Percentiles rank a stretch among this genome's conserved stretches.
Conservation (phyloP, 139 green algal species). For the Ostreobium quekettii region DNA sequence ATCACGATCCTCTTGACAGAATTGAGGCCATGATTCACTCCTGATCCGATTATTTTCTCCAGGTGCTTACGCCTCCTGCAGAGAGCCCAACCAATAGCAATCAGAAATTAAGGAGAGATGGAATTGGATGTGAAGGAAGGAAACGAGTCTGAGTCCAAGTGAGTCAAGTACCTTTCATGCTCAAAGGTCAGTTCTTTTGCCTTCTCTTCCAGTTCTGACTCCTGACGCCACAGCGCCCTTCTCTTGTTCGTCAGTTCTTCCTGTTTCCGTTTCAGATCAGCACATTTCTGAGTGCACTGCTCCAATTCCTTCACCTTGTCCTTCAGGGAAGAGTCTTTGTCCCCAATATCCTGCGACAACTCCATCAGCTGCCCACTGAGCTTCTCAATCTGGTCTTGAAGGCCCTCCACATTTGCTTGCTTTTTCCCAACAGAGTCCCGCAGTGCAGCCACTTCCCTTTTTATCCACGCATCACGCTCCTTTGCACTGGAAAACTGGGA, state of each 20-base stretch:
- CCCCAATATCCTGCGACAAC: constrained; percentile 25
- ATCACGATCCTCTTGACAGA: constrained; percentile 44
- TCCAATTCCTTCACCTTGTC: not conserved
- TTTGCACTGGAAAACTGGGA: constrained; percentile 46
- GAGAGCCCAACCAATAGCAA: not conserved
- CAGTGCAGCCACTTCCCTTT: constrained; percentile 45
- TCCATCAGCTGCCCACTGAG: constrained; percentile 26
- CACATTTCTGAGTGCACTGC: not conserved
- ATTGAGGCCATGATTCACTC: constrained; percentile 22
- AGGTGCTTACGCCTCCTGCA: constrained; percentile 4
- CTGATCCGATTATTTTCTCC: constrained; percentile 14
- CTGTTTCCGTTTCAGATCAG: not conserved
- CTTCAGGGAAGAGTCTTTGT: constrained; percentile 1
- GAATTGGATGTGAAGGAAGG: not conserved
- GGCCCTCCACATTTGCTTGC: constrained; percentile 1
- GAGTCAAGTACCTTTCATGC: no score
- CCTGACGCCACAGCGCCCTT: no score
- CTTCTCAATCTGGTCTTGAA: not conserved
- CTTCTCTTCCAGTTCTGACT: not conserved
- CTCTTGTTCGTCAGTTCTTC: constrained; percentile 1
- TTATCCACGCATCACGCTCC: constrained; percentile 66
- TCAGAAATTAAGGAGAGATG: not conserved
- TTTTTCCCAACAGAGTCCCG: constrained; percentile 20
- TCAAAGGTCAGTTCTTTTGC: constrained; percentile 4
- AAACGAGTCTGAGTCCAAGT: no score